Percentiles rank a stretch among this genome's conserved stretches.
Evolutionary conservation across 192 early-diverging fungal genomes (phyloP).

Genomic region (Linnemannia zychae): DNA sequence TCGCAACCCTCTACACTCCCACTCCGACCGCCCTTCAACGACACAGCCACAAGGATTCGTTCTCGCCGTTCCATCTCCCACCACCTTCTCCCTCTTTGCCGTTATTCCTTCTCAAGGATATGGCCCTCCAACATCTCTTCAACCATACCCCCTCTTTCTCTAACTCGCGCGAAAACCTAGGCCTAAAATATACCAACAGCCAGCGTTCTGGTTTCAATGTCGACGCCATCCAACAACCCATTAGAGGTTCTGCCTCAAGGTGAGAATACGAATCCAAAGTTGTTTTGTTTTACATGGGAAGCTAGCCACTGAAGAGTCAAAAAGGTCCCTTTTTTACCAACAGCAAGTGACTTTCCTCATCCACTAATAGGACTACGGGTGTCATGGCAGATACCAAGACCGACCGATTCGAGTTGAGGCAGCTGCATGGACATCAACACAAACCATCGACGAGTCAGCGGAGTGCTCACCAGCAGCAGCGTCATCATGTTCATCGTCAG

Average conservation of each 20-base stretch:
- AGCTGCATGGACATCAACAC: neutral
- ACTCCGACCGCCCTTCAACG: neutral
- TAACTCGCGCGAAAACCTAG: neutral
- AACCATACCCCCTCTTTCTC: neutral
- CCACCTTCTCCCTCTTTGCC: neutral
- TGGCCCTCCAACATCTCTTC: conserved; percentile 9
- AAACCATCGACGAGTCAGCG: neutral
- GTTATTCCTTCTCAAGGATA: neutral
- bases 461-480: neutral
- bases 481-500: neutral
- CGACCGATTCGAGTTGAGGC: neutral
- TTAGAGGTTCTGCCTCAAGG: neutral
- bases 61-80: neutral
- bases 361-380: neutral
- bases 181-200: neutral
- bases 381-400: neutral
- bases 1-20: neutral
- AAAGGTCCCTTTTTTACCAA: neutral
- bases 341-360: neutral
- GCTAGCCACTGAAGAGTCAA: neutral
- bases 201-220: neutral
- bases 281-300: neutral
- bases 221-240: neutral
- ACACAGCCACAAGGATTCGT: conserved; percentile 6
- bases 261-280: neutral